Conservation (phyloP, 2,329 filamentous ascomycete genomes). For the Didymella keratinophila region DNA sequence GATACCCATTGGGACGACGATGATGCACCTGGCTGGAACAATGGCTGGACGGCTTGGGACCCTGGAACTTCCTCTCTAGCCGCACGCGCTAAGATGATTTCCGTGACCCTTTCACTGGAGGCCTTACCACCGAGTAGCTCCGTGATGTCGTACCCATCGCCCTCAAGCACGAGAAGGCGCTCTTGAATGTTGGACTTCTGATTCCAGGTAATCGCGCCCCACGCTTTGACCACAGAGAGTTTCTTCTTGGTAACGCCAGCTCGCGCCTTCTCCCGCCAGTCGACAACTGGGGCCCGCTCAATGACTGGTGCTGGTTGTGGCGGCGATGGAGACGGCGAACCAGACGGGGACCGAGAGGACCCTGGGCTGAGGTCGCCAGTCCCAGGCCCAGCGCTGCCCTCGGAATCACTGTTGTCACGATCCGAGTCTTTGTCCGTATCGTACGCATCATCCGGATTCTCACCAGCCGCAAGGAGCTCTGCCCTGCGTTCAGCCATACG, state of each 20-base stretch:
- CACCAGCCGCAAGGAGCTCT: background rate
- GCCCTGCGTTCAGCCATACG: background rate
- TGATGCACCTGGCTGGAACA: background rate
- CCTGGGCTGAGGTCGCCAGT: background rate
- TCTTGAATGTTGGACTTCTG: constrained; percentile 15
- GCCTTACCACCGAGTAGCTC: background rate
- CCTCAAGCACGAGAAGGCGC: constrained; percentile 10
- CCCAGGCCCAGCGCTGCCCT: background rate
- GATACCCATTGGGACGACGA: no score
- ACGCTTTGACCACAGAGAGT: constrained; percentile 5
- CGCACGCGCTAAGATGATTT: constrained; percentile 1
- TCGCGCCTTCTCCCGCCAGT: constrained; percentile 11
- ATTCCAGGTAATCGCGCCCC: constrained; percentile 17
- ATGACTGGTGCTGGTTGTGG: background rate
- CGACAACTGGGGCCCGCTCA: background rate
- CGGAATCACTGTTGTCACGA: background rate
- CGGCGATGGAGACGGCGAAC: background rate
- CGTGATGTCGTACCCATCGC: background rate
- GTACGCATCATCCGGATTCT: background rate
- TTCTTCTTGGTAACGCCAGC: constrained; percentile 4
- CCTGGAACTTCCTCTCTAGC: background rate
- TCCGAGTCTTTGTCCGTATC: background rate
- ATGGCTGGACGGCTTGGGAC: no score
- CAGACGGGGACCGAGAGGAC: background rate
- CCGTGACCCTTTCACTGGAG: constrained; percentile 3